A percentile compares a stretch with the other conserved stretches of the same genome.
phyloP scores from a whole-genome alignment of 495 filamentous ascomycete species.

The Penicillium arizonense region DNA sequence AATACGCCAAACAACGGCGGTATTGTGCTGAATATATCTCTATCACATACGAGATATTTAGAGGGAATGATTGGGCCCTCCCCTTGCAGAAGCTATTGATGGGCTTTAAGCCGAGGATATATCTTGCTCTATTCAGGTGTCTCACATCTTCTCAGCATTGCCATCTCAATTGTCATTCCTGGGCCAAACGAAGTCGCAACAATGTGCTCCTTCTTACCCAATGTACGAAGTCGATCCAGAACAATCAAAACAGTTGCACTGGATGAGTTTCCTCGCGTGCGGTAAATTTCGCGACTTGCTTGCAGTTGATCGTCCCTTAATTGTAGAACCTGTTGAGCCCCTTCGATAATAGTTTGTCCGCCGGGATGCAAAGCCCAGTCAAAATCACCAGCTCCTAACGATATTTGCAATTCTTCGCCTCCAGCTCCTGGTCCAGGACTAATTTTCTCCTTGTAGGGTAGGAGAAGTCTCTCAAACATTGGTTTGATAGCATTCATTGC shows the following conservation, averaged over 20 bases:
- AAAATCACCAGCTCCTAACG: conserved; percentile 43
- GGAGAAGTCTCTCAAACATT: conserved; percentile 1
- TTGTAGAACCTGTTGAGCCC: conserved; percentile 50
- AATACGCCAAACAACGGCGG: too few relatives aligned
- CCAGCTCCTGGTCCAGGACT: neutral
- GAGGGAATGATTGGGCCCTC: too few relatives aligned
- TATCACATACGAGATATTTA: too few relatives aligned
- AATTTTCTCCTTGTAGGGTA: neutral
- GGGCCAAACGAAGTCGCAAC: conserved; percentile 67
- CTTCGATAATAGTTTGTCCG: conserved; percentile 60
- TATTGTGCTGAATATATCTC: too few relatives aligned
- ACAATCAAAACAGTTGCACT: conserved; percentile 55
- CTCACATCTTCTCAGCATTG: conserved; percentile 36
- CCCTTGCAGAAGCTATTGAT: too few relatives aligned
- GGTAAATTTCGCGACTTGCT: conserved; percentile 61
- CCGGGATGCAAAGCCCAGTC: conserved; percentile 72
- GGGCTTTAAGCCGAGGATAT: too few relatives aligned
- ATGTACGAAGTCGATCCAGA: conserved; percentile 37
- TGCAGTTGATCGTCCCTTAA: conserved; percentile 58
- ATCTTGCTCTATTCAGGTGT: neutral
- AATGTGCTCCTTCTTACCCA: conserved; percentile 54
- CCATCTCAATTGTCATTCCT: conserved; percentile 63
- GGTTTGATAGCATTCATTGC: neutral
- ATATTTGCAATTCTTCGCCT: neutral
- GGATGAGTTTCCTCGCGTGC: conserved; percentile 60